These are phyloP conservation scores for Otatea glauca DNA, from an alignment of 176 grass and related monocot genomes.

Conservation along the genomic window DNA sequence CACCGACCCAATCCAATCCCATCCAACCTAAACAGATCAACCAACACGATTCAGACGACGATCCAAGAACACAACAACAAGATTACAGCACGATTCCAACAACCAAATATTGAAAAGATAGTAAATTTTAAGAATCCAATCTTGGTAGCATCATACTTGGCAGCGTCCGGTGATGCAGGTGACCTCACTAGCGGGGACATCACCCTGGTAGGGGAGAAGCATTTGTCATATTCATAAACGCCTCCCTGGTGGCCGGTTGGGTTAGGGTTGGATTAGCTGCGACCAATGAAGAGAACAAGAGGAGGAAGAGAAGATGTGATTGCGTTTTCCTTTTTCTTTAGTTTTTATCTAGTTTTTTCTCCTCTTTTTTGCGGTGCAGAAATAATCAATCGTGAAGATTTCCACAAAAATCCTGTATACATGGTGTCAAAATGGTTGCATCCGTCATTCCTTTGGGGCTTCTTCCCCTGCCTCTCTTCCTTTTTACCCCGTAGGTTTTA, in stretches of 20 bases:
- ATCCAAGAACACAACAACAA: conserved; percentile 2
- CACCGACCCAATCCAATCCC: conserved; percentile 31
- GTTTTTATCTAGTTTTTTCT: conserved; percentile 44
- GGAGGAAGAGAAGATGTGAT: conserved; percentile 36
- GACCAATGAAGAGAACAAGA: conserved; percentile 39
- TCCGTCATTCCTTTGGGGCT: not conserved
- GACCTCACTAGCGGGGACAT: conserved; percentile 61
- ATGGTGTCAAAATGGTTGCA: conserved; percentile 22
- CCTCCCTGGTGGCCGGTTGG: conserved; percentile 55
- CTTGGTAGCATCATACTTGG: conserved; percentile 53
- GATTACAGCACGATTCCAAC: conserved; percentile 31
- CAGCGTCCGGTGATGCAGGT: conserved; percentile 50
- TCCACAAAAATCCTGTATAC: conserved; percentile 52
- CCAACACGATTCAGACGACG: conserved; percentile 39
- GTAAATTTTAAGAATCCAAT: conserved; percentile 19
- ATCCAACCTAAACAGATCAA: not conserved
- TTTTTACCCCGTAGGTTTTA: conserved; percentile 46
- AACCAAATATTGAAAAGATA: conserved; percentile 22
- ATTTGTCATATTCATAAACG: conserved; percentile 54
- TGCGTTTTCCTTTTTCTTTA: conserved; percentile 48
- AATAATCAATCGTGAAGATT: conserved; percentile 42
- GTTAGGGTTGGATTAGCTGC: conserved; percentile 12
- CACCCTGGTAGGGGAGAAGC: conserved; percentile 63
- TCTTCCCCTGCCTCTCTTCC: conserved; percentile 31
- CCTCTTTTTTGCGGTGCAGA: conserved; percentile 34